Conservation (phyloP, 192 early-diverging fungal genomes). For the Linnemannia exigua region DNA sequence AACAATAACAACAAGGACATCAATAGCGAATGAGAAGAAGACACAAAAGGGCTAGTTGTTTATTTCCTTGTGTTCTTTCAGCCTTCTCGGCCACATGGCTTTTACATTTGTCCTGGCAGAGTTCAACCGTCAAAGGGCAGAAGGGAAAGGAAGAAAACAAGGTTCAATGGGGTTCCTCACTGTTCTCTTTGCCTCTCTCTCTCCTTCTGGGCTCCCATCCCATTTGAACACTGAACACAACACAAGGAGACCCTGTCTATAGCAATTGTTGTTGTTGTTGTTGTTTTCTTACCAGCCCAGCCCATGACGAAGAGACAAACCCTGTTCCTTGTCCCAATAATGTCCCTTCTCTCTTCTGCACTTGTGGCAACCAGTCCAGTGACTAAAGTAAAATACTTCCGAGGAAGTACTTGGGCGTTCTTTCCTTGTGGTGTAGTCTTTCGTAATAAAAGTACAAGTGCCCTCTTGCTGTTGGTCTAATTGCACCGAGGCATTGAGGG, state of each 20-base stretch:
- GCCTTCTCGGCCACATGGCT: conserved; percentile 6
- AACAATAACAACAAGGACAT: neutral
- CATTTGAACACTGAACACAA: neutral
- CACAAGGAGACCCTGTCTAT: neutral
- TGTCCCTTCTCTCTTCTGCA: neutral
- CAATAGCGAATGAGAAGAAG: neutral
- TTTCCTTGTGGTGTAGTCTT: neutral
- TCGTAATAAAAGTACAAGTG: conserved; percentile 1
- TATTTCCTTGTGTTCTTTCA: too few species aligned
- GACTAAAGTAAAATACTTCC: neutral
- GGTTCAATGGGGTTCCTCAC: neutral
- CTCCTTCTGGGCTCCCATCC: neutral
- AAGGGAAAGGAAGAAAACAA: neutral
- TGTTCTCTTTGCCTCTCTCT: neutral
- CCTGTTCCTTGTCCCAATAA: neutral
- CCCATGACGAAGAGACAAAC: conserved; percentile 2
- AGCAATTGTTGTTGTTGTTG: too few species aligned
- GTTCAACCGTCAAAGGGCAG: neutral
- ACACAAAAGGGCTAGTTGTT: neutral
- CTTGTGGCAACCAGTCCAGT: neutral
- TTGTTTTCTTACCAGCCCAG: neutral
- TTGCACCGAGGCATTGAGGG: neutral
- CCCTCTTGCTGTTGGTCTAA: neutral
- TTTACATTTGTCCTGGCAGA: neutral
- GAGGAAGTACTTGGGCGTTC: neutral